Base-by-base conservation (phyloP, 2,329 filamentous ascomycete genomes). In the Aspergillus sp. region DNA sequence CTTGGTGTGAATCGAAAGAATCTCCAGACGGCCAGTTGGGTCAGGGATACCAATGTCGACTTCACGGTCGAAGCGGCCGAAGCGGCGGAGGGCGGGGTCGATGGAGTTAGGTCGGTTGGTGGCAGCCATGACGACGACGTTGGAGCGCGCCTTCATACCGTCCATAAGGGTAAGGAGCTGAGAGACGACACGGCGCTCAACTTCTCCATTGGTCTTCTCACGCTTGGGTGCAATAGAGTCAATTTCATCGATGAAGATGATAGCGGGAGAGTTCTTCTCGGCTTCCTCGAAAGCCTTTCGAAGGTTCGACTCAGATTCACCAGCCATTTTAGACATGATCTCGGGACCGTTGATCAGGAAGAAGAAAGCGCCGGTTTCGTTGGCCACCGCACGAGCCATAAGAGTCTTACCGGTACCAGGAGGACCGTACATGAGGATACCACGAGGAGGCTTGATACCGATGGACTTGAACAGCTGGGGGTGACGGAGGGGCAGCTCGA, bases 281-380 rank as follows among this genome's bases (percentile, higher is more conserved):
- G 95, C 95, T 82, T 98, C 95, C 77, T 98, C 95, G 70, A 99
- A 99, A n/a, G 95, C 95, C 81, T 98, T 98, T 70, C 95, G 90
- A 66, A 99, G 80, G 77, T 98, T 98, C 59, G 93, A 98, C 78
- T 98, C 95, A 59, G 95, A 98, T 79, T 99, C 95, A 86, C 95
- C 95, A 59, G 95, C 95, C 95, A 98, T 98, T 87, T 98, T 98
- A 59, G 93, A 97, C 95, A 99, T 98, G 82, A 99, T 98, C 77
- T 98, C 95, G 52, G 95, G 95, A 64, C 95, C 93, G 79, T 98
- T 98, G 86, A 99, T 98, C 63, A 98, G 81, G 87, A 99, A 98
- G 83, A 99, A 99, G 83, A 98, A 98, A 49, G 93, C 93, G 70
- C 95, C 95, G 35, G 95, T 98, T 84, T 98, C 95, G 80, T 98